These are phyloP conservation scores for Brettanomyces nanus DNA, from an alignment of 805 yeast species.

Conservation along the genomic window DNA sequence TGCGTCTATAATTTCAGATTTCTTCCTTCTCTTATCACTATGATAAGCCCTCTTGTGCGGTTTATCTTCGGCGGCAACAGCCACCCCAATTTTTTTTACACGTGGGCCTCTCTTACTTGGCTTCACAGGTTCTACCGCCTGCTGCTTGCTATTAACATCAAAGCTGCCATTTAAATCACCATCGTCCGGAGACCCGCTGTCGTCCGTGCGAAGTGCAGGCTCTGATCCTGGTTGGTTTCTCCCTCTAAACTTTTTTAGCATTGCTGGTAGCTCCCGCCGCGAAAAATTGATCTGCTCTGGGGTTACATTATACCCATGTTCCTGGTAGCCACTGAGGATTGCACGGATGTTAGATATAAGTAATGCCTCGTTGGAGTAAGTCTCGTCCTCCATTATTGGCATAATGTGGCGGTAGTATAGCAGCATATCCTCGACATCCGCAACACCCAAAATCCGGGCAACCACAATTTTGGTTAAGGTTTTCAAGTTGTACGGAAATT, in stretches of 20 bases:
- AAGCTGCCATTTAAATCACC: neutral
- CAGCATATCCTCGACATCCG: conserved; percentile 9
- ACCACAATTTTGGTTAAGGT: conserved; percentile 10
- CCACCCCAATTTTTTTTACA: neutral
- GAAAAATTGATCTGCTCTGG: neutral
- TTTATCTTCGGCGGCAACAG: neutral
- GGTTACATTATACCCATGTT: conserved; percentile 15
- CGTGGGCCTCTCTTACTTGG: neutral
- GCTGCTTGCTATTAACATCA: neutral
- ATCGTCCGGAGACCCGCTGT: too few relatives aligned
- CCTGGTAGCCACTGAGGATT: conserved; percentile 15
- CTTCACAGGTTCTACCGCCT: neutral
- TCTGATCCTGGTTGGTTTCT: too few relatives aligned
- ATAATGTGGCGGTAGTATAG: conserved; percentile 12
- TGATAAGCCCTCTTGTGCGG: neutral
- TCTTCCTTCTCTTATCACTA: too few relatives aligned
- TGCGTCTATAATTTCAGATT: too few relatives aligned
- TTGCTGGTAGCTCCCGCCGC: neutral
- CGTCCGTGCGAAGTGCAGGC: too few relatives aligned
- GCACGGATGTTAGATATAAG: conserved; percentile 11
- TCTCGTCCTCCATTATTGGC: conserved; percentile 19
- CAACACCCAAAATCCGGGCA: conserved; percentile 10
- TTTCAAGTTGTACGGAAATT: conserved; percentile 11
- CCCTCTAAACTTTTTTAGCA: too few relatives aligned
- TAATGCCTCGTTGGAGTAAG: conserved; percentile 10